Conservation (phyloP, 495 filamentous ascomycete genomes). For the Aspergillus taichungensis region DNA sequence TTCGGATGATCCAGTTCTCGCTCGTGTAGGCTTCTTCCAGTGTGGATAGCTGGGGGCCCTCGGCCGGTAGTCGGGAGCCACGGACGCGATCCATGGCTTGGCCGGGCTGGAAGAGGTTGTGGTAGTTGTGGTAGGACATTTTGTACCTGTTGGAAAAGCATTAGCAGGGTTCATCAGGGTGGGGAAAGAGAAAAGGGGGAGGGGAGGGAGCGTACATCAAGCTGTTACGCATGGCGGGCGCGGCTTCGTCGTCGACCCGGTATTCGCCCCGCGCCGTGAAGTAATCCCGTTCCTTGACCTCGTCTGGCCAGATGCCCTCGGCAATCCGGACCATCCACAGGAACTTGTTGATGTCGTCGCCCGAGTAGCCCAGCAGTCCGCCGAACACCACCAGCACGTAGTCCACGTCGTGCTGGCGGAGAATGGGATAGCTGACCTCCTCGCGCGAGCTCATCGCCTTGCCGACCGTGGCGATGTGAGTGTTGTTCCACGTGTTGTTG, state of each 20-base stretch:
- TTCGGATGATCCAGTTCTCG: slow-evolving; percentile 99
- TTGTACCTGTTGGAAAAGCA: slow-evolving; percentile 68
- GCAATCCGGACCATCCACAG: slow-evolving; percentile 99
- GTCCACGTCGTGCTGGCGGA: slow-evolving; percentile 96
- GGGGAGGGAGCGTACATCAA: slow-evolving; percentile 69
- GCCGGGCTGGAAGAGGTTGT: slow-evolving; percentile 81
- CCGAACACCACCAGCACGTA: slow-evolving; percentile 98
- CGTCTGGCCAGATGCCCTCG: slow-evolving; percentile 98
- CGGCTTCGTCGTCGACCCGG: slow-evolving; percentile 85
- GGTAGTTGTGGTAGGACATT: slow-evolving; percentile 99
- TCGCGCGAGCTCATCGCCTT: slow-evolving; percentile 98
- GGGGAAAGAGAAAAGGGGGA: neutral
- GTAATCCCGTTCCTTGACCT: slow-evolving; percentile 94
- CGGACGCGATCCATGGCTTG: slow-evolving; percentile 91
- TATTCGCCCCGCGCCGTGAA: slow-evolving; percentile 96
- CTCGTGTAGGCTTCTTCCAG: slow-evolving; percentile 97
- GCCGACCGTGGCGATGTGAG: slow-evolving; percentile 97
- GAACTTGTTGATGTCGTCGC: slow-evolving; percentile 99
- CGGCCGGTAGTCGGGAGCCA: slow-evolving; percentile 66
- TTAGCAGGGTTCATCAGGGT: slow-evolving; percentile 24
- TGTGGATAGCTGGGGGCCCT: slow-evolving; percentile 77
- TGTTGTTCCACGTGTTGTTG: slow-evolving; percentile 99
- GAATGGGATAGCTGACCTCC: slow-evolving; percentile 97
- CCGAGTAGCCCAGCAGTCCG: slow-evolving; percentile 94
- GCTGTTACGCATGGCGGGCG: slow-evolving; percentile 98